Evolutionary conservation across 345 rosid species (phyloP), one percentile per base, ranked within the genome.

Genomic region (Fremontodendron californicum): DNA sequence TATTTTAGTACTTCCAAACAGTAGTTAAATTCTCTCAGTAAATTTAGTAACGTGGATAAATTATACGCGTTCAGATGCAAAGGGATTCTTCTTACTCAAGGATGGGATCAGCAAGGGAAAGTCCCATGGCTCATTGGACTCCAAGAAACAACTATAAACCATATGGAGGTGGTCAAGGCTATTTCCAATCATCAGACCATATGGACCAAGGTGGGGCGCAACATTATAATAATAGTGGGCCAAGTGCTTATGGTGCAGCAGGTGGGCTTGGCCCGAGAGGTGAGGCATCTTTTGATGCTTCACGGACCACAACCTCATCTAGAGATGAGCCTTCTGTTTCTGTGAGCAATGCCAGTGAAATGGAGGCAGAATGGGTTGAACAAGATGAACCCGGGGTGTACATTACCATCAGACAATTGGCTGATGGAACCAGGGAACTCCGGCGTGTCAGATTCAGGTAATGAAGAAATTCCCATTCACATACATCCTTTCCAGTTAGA

Each of bases 371-470:
- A 86, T 96, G 97, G 98, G 80, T 96, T 2, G 99, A 93, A 86
- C 78, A 93, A 51, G 99, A 93, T 10, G 97, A 93, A 85, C 95
- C 97, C 0, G 99, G 99, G 0, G 98, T 96, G 9, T 93, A 93
- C 72, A 96, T 96, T 78, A 96, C 99, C 69, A 86, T 96, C 80
- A 91, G 97, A 82, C 98, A 91, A 76, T 82, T 93, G 62, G 88
- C 81, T 0, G 97, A 93, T 80, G 99, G 99, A 75, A 92, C 90
- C 3, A 85, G 97, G 79, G 99, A 96, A 88, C 97, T 96, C 54
- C 96, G 99, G 35, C 91, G 99, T 1, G 99, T 96, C 82, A 88
- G 98, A 83, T 96, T 96, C 94, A 92, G 99, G 99, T 95, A 89
- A 71, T n/a, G n/a, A n/a, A n/a, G n/a, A n/a, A n/a, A n/a, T n/a